These are phyloP conservation scores for Metarhizium anisopliae DNA, from an alignment of 2,329 filamentous ascomycete species.

Conservation along the genomic window DNA sequence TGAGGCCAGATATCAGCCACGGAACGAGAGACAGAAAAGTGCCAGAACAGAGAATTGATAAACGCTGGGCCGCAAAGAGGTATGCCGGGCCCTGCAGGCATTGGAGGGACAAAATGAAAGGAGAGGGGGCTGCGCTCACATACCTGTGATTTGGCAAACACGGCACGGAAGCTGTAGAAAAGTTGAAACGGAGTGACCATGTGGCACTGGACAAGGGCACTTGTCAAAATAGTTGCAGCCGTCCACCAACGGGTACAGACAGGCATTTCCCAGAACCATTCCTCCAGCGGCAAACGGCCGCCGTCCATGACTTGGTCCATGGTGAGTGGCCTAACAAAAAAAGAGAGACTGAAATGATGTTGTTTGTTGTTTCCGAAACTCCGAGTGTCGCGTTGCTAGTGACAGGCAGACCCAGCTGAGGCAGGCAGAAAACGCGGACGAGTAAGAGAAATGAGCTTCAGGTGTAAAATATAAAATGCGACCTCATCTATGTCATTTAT, in stretches of 20 bases:
- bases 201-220: constrained; percentile 84
- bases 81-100: too few species aligned
- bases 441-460: background rate
- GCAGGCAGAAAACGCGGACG: background rate
- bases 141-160: constrained; percentile 89
- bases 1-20: constrained; percentile 27
- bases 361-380: background rate
- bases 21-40: constrained; percentile 1
- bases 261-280: constrained; percentile 99
- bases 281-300: constrained; percentile 71
- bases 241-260: constrained; percentile 97
- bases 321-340: background rate
- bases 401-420: background rate
- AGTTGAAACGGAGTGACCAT: constrained; percentile 90
- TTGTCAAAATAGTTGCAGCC: constrained; percentile 79
- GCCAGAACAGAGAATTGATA: background rate
- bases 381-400: background rate
- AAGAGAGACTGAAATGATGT: background rate
- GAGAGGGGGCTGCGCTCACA: constrained; percentile 13
- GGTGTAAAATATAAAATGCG: background rate
- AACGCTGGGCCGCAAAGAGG: background rate
- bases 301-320: constrained; percentile 55
- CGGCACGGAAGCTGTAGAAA: constrained; percentile 90
- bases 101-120: background rate
- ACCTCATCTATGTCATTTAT: background rate